These are phyloP conservation scores for Chaetomium sp. DNA, from an alignment of 2,329 filamentous ascomycete species.

Conservation along the genomic window DNA sequence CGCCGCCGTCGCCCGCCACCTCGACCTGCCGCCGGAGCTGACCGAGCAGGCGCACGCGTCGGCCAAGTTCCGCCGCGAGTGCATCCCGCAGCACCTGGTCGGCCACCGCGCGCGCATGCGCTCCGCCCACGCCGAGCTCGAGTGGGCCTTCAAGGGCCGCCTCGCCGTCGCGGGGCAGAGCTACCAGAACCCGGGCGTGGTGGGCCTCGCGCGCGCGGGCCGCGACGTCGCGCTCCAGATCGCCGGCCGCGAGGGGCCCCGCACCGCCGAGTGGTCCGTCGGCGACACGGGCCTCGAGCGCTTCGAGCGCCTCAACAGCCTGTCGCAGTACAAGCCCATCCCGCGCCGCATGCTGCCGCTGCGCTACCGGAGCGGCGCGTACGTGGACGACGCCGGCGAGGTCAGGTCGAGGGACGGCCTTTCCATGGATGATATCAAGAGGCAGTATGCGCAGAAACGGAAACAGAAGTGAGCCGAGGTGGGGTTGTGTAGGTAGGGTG, in stretches of 20 bases:
- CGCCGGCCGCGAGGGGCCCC: conserved; percentile 29
- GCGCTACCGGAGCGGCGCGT: conserved; percentile 18
- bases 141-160: conserved; percentile 58
- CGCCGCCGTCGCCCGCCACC: conserved; percentile 69
- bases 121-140: conserved; percentile 57
- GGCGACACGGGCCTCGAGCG: conserved; percentile 42
- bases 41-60: conserved; percentile 62
- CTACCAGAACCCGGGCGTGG: conserved; percentile 55
- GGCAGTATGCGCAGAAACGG: background rate
- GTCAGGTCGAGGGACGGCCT: background rate
- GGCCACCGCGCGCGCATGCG: conserved; percentile 70
- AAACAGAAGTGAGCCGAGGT: background rate
- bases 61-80: conserved; percentile 64
- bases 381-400: conserved; percentile 3
- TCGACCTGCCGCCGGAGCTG: conserved; percentile 64
- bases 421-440: background rate
- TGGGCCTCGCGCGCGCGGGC: conserved; percentile 55
- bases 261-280: conserved; percentile 25
- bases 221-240: conserved; percentile 48
- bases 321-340: background rate
- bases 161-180: conserved; percentile 65
- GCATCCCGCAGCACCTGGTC: conserved; percentile 88
- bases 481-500: background rate
- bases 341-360: conserved; percentile 20
- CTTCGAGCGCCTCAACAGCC: conserved; percentile 28